Conservation (phyloP, 2,329 filamentous ascomycete genomes). For the Colletotrichum somersetense region DNA sequence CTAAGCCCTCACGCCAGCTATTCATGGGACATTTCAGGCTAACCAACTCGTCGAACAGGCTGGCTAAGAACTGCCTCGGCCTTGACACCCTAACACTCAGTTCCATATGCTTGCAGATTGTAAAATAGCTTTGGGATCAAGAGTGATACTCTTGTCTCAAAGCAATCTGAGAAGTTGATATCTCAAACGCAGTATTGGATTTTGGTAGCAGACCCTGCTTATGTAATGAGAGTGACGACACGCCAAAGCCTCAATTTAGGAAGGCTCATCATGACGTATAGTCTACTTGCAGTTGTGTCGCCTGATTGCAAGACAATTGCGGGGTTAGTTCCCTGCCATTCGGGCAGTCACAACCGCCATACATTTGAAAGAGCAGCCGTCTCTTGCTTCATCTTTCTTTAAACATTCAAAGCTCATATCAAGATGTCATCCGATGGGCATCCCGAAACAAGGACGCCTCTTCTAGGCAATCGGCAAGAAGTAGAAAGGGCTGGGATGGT, state of each 20-base stretch:
- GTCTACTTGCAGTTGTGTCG: neutral
- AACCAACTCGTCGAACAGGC: neutral
- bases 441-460: neutral
- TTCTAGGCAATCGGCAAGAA: slow-evolving; percentile 2
- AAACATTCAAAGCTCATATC: neutral
- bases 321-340: slow-evolving; percentile 2
- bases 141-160: neutral
- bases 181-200: neutral
- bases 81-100: neutral
- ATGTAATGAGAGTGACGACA: neutral
- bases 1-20: neutral
- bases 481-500: neutral
- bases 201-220: neutral
- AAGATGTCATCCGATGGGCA: neutral
- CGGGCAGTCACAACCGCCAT: too few relatives aligned
- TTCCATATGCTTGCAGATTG: fast-evolving
- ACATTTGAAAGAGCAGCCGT: neutral
- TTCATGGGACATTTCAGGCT: neutral
- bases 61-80: neutral
- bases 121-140: neutral
- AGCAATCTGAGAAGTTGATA: neutral
- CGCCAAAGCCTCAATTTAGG: neutral
- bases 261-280: slow-evolving; percentile 12
- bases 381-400: neutral
- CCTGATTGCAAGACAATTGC: neutral